phyloP scores from a whole-genome alignment of 2,329 filamentous ascomycete genomes.

The Diplocarpon mali region DNA sequence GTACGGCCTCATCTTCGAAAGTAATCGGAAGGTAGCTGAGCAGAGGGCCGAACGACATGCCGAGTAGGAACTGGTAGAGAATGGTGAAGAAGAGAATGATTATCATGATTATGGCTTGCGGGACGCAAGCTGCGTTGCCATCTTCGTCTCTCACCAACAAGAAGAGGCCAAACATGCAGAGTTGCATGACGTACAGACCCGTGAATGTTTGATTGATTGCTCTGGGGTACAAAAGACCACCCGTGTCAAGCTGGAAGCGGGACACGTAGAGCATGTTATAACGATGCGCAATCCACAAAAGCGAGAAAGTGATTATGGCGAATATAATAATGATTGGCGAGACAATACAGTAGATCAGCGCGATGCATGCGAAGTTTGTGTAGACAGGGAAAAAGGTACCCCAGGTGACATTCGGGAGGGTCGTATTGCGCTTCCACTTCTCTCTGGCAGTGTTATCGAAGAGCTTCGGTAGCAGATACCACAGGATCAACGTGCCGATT shows the following conservation, averaged over 20 bases:
- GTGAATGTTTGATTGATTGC: slow-evolving; percentile 95
- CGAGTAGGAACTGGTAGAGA: slow-evolving; percentile 71
- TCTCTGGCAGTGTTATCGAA: slow-evolving; percentile 70
- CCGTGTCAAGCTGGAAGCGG: slow-evolving; percentile 81
- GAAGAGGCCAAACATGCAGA: slow-evolving; percentile 82
- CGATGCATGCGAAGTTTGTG: slow-evolving; percentile 92
- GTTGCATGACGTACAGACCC: slow-evolving; percentile 87
- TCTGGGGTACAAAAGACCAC: slow-evolving; percentile 79
- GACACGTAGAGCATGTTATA: slow-evolving; percentile 95
- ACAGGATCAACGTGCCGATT: slow-evolving; percentile 64
- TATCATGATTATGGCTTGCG: slow-evolving; percentile 81
- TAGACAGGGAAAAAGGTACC: slow-evolving; percentile 92
- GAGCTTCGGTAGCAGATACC: slow-evolving; percentile 72
- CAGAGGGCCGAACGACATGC: slow-evolving; percentile 72
- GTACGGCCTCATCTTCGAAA: slow-evolving; percentile 85
- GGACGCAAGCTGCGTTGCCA: slow-evolving; percentile 46
- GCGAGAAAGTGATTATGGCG: slow-evolving; percentile 79
- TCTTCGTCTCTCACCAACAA: slow-evolving; percentile 58
- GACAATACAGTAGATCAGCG: slow-evolving; percentile 77
- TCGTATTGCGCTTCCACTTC: slow-evolving; percentile 81
- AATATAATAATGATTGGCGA: slow-evolving; percentile 87
- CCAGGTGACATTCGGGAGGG: slow-evolving; percentile 70
- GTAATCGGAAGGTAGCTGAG: slow-evolving; percentile 88
- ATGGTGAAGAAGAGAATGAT: slow-evolving; percentile 58
- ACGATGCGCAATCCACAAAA: slow-evolving; percentile 92